Percentiles rank a stretch among this genome's conserved stretches.
These are phyloP conservation scores for Verticillium alfalfae DNA, from an alignment of 2,329 filamentous ascomycete species.

Conservation along the genomic window DNA sequence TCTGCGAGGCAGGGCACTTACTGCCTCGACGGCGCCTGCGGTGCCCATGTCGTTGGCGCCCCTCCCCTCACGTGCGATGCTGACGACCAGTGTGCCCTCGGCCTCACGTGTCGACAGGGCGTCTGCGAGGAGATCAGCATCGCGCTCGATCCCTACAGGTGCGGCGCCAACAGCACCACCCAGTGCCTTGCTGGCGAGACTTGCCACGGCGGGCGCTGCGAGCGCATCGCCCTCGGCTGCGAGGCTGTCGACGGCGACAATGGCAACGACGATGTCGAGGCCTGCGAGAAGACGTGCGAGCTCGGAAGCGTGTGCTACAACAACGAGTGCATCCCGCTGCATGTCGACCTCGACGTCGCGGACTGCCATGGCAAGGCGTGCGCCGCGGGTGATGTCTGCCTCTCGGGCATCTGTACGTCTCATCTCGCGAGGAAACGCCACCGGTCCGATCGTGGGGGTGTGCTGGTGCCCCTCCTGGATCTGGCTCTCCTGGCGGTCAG, in stretches of 20 bases:
- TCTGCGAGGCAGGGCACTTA: not conserved
- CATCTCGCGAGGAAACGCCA: not conserved
- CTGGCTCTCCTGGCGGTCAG: not conserved
- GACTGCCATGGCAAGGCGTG: not conserved
- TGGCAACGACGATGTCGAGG: not conserved
- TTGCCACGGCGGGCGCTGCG: not conserved
- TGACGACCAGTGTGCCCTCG: not conserved
- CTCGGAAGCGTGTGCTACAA: not conserved
- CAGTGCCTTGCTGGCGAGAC: not conserved
- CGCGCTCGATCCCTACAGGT: not conserved
- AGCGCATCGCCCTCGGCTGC: not conserved
- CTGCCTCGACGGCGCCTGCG: no score
- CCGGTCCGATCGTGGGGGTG: not conserved
- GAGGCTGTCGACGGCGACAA: not conserved
- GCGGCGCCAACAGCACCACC: not conserved
- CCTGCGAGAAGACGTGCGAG: not conserved
- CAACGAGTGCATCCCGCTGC: not conserved
- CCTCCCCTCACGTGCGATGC: not conserved
- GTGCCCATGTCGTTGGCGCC: no score
- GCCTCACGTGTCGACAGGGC: not conserved
- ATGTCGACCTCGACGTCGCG: not conserved
- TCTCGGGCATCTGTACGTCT: not conserved
- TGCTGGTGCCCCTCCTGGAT: not conserved
- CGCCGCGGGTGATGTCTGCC: not conserved
- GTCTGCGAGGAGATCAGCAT: not conserved